Evolutionary conservation across 2,329 filamentous ascomycete species (phyloP).

Genomic region (Spiromastix sp.): DNA sequence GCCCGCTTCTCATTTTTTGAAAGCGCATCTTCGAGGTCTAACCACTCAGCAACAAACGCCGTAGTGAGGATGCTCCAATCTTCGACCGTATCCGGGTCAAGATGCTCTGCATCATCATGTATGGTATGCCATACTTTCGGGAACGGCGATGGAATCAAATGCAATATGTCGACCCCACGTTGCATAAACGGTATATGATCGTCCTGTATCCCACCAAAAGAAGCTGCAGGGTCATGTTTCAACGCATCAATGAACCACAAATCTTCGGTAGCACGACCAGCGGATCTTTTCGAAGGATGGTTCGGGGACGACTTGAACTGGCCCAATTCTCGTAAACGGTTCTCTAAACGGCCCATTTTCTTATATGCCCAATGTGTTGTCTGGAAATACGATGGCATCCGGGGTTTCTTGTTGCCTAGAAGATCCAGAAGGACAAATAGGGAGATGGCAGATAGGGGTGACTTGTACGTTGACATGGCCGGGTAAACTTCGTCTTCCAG

Average conservation of each 20-base stretch:
- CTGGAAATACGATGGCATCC: constrained; percentile 74
- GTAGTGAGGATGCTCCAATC: constrained; percentile 83
- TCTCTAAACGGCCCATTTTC: constrained; percentile 62
- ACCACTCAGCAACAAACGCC: constrained; percentile 82
- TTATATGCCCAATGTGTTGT: constrained; percentile 91
- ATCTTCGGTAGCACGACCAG: constrained; percentile 16
- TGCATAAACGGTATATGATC: constrained; percentile 88
- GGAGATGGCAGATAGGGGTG: constrained; percentile 65
- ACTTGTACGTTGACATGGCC: constrained; percentile 63
- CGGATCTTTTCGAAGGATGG: constrained; percentile 36
- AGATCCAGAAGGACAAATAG: constrained; percentile 89
- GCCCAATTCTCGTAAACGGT: constrained; percentile 56
- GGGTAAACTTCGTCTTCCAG: constrained; percentile 68
- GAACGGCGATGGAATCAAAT: constrained; percentile 59
- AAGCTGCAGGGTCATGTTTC: constrained; percentile 43
- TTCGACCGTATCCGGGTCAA: constrained; percentile 67
- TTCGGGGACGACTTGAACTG: constrained; percentile 54
- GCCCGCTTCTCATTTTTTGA: constrained; percentile 10
- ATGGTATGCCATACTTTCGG: constrained; percentile 70
- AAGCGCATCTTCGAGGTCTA: constrained; percentile 62
- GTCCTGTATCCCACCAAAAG: constrained; percentile 53
- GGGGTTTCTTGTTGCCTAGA: constrained; percentile 59
- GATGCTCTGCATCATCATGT: constrained; percentile 70
- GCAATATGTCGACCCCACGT: constrained; percentile 76
- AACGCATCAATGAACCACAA: constrained; percentile 57